Evolutionary conservation across 129 eudicot species (phyloP), one percentile per base, ranked within the genome.

Genomic region (Helianthus annuus): DNA sequence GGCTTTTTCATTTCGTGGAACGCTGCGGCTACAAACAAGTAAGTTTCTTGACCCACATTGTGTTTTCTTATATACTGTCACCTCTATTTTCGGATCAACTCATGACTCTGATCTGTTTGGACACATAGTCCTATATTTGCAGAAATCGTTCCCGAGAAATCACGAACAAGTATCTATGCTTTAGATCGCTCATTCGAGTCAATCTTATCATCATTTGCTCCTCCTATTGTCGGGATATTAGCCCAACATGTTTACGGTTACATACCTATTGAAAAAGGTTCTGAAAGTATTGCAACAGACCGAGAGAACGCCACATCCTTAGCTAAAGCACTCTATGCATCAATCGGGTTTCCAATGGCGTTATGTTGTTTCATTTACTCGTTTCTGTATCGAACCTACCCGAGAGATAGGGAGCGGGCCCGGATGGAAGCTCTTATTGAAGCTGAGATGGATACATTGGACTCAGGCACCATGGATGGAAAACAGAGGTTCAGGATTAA

Each of bases 11-110:
- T 94, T 51, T 87, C 98, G 62, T 94, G 98, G 98, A 90, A 90
- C 53, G 98, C 60, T 54, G 81, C 98, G 5, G 98, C 98, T 11
- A 90, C 98, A 56, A 90, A 94, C 96, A 94, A 94, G 98, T 94
- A 90, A 84, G 10, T 14, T 70, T 67, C 70, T 68, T 22, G 5
- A 74, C 56, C 36, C 24, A 4, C 56, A 9, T 62, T 27, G 4
- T 68, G 45, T 72, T 52, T 54, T 45, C 2, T 68, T 15, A 10
- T 17, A n/a, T 13, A 10, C 10, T 52, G 49, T 15, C 52, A 54
- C 52, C 74, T 69, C 19, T 70, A 39, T 39, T 39, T 70, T 29
- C 5, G 17, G 12, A 38, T 19, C 54, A 55, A 19, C 5, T 44
- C 29, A 16, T 68, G 32, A 19, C 14, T 16, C 17, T 4, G 13